Evolutionary conservation across 148 eudicot species (phyloP).

Genomic region (Nyssa sinensis): DNA sequence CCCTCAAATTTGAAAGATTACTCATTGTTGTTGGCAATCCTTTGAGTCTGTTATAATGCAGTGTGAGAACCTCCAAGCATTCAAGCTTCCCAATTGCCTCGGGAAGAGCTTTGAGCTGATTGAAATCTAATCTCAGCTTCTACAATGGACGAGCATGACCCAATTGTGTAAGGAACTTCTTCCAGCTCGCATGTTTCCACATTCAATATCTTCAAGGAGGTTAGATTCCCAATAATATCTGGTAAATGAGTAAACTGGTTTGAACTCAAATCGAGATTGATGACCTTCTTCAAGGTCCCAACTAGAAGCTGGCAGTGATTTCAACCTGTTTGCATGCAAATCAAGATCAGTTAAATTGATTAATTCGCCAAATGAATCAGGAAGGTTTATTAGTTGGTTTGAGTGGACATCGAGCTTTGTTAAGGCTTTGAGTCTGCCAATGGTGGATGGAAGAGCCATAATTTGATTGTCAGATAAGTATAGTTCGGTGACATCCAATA

Average conservation of each 20-base stretch:
- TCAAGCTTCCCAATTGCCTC: slow-evolving; percentile 62
- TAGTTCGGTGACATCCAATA: slow-evolving; percentile 41
- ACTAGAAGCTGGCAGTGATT: slow-evolving; percentile 59
- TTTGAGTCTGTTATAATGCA: slow-evolving; percentile 57
- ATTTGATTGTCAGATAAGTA: slow-evolving; percentile 55
- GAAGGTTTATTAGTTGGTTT: slow-evolving; percentile 74
- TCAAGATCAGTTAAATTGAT: slow-evolving; percentile 46
- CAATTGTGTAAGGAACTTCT: slow-evolving; percentile 62
- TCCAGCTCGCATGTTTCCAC: slow-evolving; percentile 58
- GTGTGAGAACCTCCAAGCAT: slow-evolving; percentile 42
- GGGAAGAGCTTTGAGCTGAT: slow-evolving; percentile 59
- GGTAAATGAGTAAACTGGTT: slow-evolving; percentile 52
- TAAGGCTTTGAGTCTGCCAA: slow-evolving; percentile 42
- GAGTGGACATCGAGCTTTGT: slow-evolving; percentile 51
- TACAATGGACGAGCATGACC: slow-evolving; percentile 54
- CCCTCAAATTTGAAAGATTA: slow-evolving; percentile 41
- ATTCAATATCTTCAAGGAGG: slow-evolving; percentile 47
- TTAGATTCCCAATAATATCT: slow-evolving; percentile 44
- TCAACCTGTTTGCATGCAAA: slow-evolving; percentile 54
- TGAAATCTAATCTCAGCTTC: slow-evolving; percentile 70
- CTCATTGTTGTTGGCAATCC: slow-evolving; percentile 64
- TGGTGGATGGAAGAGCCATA: slow-evolving; percentile 59
- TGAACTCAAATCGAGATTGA: slow-evolving; percentile 56
- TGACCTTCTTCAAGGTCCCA: slow-evolving; percentile 35
- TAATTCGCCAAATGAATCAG: slow-evolving; percentile 58